These are phyloP conservation scores for Tylopilus subfusipes DNA, from an alignment of 768 basidiomycete genomes.

Conservation along the genomic window DNA sequence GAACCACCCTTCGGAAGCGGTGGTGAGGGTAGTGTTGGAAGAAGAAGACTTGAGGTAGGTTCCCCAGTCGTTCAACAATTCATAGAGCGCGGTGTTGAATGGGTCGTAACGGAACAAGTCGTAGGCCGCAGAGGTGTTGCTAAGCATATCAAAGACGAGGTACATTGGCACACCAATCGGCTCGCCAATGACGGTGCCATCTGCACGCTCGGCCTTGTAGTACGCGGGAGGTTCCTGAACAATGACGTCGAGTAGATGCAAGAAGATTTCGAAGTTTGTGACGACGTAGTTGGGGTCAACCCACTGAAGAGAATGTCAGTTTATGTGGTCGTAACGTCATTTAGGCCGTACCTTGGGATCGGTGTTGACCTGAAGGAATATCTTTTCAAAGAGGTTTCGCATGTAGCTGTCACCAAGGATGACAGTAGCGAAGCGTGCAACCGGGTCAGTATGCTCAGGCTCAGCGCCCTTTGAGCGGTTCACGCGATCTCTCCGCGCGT, in stretches of 20 bases:
- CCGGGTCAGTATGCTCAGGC: neutral
- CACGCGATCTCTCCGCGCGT: neutral
- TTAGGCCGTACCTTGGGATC: neutral
- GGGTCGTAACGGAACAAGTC: constrained; percentile 8
- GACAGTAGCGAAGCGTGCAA: neutral
- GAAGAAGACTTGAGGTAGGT: neutral
- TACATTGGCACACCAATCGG: constrained; percentile 18
- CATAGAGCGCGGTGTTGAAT: constrained; percentile 2
- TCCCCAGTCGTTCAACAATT: constrained; percentile 2
- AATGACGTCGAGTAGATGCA: neutral
- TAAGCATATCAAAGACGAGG: constrained; percentile 17
- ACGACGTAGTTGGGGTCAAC: neutral
- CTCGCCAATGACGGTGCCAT: constrained; percentile 11
- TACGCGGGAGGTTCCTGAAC: neutral
- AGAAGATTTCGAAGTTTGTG: neutral
- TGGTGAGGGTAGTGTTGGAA: constrained; percentile 6
- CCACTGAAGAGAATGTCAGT: neutral
- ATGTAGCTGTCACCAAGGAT: neutral
- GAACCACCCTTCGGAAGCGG: neutral
- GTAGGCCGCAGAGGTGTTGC: constrained; percentile 23
- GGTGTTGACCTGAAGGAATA: constrained; percentile 3
- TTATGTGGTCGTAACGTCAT: neutral
- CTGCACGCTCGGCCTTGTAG: neutral
- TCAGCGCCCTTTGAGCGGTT: neutral
- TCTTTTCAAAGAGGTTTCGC: neutral